Base-by-base conservation (phyloP, 768 basidiomycete species). In the Xerocomellus intermedius region DNA sequence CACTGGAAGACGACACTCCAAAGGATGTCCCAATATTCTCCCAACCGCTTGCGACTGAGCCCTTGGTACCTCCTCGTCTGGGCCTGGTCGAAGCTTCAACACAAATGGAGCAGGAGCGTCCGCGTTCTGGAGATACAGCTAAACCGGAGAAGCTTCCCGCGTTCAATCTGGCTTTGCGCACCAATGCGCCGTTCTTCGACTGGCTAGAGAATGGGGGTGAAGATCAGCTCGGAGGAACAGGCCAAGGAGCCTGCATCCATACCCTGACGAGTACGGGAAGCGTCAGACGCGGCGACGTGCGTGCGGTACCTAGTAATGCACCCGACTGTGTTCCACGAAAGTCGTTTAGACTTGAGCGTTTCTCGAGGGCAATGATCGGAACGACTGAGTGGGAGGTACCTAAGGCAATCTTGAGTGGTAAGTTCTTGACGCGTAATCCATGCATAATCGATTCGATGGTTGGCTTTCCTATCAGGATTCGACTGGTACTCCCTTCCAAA, bases 361-460 rank as follows among this genome's bases (percentile, higher is more conserved):
- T 91, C 61, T 88, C 86, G 30, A 83, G 81, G 53, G 87, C 88
- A 4, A 91, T 91, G 89, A 78, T 77, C 7, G 87, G 85, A 19
- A 86, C 87, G 6, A 79, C 77, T 26, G 81, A 80, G 2, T 91
- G 89, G 87, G 87, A 86, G 71, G 78, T 74, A 2, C 84, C 84
- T 16, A 80, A 80, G 17, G 83, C 81, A 3, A 77, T 85, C 28
- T 67, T 85, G 38, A 76, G 75, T 56, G 82, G 85, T 82, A 51
- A 19, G 75, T 51, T 45, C 12, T 43, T n/a, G 30, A n/a, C 6
- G 10, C 10, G 14, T 48, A 12, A n/a, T 16, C 45, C 32, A 10
- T n/a, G 42, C 13, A 21, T 5, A 9, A 35, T 52, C 35, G 3
- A 19, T 42, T 36, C 17, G 22, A 48, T 14, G 8, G 33, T 14